Conservation (phyloP, 2,329 filamentous ascomycete genomes). For the Aureobasidium musti region DNA sequence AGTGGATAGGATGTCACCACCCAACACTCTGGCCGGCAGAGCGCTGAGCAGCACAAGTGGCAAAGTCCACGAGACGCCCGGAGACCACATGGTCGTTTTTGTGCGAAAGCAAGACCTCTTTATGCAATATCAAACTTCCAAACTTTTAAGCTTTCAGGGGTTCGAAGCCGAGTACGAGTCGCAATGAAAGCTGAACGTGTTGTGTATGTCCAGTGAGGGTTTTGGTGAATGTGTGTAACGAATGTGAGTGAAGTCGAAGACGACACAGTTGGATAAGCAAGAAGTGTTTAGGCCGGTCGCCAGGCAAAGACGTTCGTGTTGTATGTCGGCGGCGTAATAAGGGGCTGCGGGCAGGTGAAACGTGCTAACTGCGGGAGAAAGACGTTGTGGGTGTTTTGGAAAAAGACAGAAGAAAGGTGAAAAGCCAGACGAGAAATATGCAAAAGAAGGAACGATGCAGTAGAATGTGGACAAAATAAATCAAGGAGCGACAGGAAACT, state of each 20-base stretch:
- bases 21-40: conserved; percentile 57
- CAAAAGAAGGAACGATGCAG: neutral
- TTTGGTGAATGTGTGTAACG: conserved; percentile 6
- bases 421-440: neutral
- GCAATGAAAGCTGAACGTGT: conserved; percentile 1
- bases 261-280: conserved; percentile 9
- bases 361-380: conserved; percentile 23
- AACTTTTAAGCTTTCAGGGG: conserved; percentile 14
- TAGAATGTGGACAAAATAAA: conserved; percentile 21
- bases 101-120: conserved; percentile 1
- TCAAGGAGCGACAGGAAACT: conserved; percentile 10
- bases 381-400: conserved; percentile 25
- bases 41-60: conserved; percentile 39
- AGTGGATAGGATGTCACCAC: conserved; percentile 73
- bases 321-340: conserved; percentile 24
- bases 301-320: conserved; percentile 15
- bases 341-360: conserved; percentile 24
- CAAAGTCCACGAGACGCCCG: conserved; percentile 33
- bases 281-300: conserved; percentile 21
- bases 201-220: neutral
- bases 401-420: conserved; percentile 16
- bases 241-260: conserved; percentile 21
- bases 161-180: conserved; percentile 7
- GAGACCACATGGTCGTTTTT: conserved; percentile 37
- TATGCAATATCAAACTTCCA: conserved; percentile 12